Conservation (phyloP, 108 stramenopile species). For the Cyclotella kingstonii region DNA sequence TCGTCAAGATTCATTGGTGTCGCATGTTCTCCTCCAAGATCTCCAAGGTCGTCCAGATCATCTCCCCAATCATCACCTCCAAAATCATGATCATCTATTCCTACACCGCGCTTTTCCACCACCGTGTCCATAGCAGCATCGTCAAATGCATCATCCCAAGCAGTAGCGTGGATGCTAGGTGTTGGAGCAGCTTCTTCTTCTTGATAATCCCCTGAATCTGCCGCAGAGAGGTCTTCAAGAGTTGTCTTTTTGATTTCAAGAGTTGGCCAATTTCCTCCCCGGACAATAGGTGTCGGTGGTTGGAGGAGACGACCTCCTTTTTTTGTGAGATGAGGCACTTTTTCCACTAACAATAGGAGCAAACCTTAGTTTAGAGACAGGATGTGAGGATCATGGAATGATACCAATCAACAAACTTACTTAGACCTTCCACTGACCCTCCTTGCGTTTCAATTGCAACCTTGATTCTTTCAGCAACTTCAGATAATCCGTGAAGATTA, state of each 20-base stretch:
- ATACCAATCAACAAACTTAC: slow-evolving; percentile 7
- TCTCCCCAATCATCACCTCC: slow-evolving; percentile 88
- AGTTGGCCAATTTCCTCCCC: slow-evolving; percentile 94
- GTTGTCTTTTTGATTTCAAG: slow-evolving; percentile 85
- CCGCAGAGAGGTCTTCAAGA: slow-evolving; percentile 74
- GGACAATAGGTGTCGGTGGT: slow-evolving; percentile 94
- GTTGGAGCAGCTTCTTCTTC: slow-evolving; percentile 50
- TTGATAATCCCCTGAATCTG: slow-evolving; percentile 52
- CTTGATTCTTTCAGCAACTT: slow-evolving; percentile 91
- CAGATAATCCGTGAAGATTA: slow-evolving; percentile 84
- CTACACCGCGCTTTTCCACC: slow-evolving; percentile 49
- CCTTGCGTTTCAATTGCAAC: slow-evolving; percentile 86
- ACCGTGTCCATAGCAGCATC: slow-evolving; percentile 48
- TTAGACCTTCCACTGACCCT: slow-evolving; percentile 71
- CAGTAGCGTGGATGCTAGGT: slow-evolving; percentile 36
- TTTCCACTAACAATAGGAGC: slow-evolving; percentile 43
- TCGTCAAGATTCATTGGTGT: slow-evolving; percentile 53
- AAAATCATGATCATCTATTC: slow-evolving; percentile 58
- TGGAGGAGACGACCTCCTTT: slow-evolving; percentile 77
- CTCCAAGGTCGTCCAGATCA: slow-evolving; percentile 82
- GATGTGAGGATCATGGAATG: neutral
- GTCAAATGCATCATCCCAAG: slow-evolving; percentile 53
- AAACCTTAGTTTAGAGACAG: neutral
- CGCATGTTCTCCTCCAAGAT: slow-evolving; percentile 37
- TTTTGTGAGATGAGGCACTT: slow-evolving; percentile 51